Percentiles rank a stretch among this genome's conserved stretches.
Evolutionary conservation across 2,329 filamentous ascomycete genomes (phyloP).

Genomic region (Arthrobotrys pseudoclavata): DNA sequence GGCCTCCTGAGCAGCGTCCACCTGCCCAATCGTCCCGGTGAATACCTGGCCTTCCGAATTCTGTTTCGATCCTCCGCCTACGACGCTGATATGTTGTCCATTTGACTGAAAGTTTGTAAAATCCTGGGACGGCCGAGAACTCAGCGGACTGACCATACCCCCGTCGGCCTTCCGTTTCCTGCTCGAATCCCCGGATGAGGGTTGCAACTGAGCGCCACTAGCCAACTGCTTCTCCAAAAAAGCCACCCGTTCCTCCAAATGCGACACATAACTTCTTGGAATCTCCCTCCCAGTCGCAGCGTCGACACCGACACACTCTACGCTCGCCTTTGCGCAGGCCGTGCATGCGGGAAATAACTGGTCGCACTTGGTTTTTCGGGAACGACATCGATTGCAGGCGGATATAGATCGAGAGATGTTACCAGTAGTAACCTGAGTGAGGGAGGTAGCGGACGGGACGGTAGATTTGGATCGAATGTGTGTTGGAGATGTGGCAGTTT

Average conservation of each 20-base stretch:
- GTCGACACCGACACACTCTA: conserved; percentile 64
- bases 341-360: conserved; percentile 63
- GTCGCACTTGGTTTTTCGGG: conserved; percentile 63
- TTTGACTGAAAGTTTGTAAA: conserved; percentile 23
- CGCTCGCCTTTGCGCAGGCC: conserved; percentile 62
- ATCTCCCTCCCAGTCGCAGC: conserved; percentile 63
- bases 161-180: conserved; percentile 59
- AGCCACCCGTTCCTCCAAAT: conserved; percentile 63
- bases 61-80: conserved; percentile 37
- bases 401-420: conserved; percentile 63
- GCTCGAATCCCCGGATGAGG: conserved; percentile 34
- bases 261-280: conserved; percentile 63
- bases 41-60: conserved; percentile 19
- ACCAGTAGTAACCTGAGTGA: conserved; percentile 57
- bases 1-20: conserved; percentile 10
- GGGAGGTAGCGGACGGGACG: conserved; percentile 54
- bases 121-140: conserved; percentile 33
- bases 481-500: conserved; percentile 55
- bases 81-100: conserved; percentile 52
- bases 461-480: conserved; percentile 57
- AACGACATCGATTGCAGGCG: conserved; percentile 63
- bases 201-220: conserved; percentile 4
- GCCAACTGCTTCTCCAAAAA: conserved; percentile 61
- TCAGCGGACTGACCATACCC: conserved; percentile 50
- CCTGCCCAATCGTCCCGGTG: not conserved